Evolutionary conservation across 208 protist species (phyloP).

Genomic region (Crithidia bombi): DNA sequence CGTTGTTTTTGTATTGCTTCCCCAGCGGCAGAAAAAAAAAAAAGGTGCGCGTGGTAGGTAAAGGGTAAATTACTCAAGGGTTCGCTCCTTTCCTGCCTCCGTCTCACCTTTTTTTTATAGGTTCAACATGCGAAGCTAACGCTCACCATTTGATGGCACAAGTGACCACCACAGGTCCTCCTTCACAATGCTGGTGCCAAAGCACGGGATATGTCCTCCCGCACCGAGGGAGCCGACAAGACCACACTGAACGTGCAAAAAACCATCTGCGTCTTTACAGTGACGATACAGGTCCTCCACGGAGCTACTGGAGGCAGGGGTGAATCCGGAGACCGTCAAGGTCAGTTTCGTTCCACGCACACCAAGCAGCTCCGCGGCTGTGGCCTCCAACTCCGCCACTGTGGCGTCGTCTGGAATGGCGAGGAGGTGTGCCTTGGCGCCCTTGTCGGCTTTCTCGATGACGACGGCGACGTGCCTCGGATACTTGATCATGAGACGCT

Average conservation of each 20-base stretch:
- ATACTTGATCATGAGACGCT: constrained; percentile 20
- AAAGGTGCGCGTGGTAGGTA: too few species aligned
- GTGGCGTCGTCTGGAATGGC: constrained; percentile 19
- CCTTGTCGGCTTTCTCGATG: constrained; percentile 10
- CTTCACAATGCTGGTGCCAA: neutral
- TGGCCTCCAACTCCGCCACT: constrained; percentile 28
- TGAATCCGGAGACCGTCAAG: constrained; percentile 22
- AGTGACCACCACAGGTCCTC: neutral
- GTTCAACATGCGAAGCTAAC: too few species aligned
- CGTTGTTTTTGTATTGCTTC: too few species aligned
- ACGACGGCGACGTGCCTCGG: constrained; percentile 26
- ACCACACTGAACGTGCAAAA: constrained; percentile 11
- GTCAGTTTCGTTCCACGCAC: constrained; percentile 11
- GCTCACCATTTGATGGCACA: neutral
- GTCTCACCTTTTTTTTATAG: too few species aligned
- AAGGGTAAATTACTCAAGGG: too few species aligned
- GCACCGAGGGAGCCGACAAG: neutral
- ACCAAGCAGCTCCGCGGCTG: constrained; percentile 14
- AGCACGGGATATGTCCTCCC: neutral
- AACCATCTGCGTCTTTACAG: constrained; percentile 33
- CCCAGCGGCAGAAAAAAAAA: too few species aligned
- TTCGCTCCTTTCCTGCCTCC: too few species aligned
- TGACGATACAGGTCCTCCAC: constrained; percentile 23
- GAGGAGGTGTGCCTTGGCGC: constrained; percentile 17
- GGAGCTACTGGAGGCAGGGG: constrained; percentile 21